These are phyloP conservation scores for Epichloe hybrida DNA, from an alignment of 2,329 filamentous ascomycete genomes.

Conservation along the genomic window DNA sequence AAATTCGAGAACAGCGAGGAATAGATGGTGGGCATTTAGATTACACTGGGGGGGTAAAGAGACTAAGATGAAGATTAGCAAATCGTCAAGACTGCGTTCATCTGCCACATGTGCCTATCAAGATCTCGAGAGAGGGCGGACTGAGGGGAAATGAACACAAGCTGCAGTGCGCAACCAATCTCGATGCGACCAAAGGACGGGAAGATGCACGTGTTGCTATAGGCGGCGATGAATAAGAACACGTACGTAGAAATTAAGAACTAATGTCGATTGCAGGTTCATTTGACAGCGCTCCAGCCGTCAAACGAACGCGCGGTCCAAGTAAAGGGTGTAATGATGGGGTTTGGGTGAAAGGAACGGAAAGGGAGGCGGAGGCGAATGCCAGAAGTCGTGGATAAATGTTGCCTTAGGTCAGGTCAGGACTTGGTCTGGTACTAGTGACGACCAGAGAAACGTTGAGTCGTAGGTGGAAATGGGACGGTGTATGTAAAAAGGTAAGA, in stretches of 20 bases:
- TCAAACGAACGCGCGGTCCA: constrained; percentile 77
- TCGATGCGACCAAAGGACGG: not conserved
- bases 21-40: constrained; percentile 81
- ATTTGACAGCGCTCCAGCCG: constrained; percentile 83
- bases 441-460: constrained; percentile 1
- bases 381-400: not conserved
- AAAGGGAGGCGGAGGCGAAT: constrained; percentile 5
- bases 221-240: not conserved
- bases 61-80: constrained; percentile 21
- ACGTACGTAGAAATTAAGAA: constrained; percentile 51
- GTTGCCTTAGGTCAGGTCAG: constrained; percentile 2
- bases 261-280: constrained; percentile 74
- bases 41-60: constrained; percentile 48
- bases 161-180: not conserved
- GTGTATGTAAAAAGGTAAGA: not conserved
- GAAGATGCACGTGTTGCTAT: not conserved
- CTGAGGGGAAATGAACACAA: not conserved
- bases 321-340: constrained; percentile 12
- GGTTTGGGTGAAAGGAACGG: constrained; percentile 3
- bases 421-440: too few species aligned
- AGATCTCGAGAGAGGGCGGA: not conserved
- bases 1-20: constrained; percentile 61
- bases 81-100: not conserved
- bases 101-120: not conserved
- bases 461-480: not conserved